Evolutionary conservation across 257 asterid genomes (phyloP).

Genomic region (Solanum etuberosum): DNA sequence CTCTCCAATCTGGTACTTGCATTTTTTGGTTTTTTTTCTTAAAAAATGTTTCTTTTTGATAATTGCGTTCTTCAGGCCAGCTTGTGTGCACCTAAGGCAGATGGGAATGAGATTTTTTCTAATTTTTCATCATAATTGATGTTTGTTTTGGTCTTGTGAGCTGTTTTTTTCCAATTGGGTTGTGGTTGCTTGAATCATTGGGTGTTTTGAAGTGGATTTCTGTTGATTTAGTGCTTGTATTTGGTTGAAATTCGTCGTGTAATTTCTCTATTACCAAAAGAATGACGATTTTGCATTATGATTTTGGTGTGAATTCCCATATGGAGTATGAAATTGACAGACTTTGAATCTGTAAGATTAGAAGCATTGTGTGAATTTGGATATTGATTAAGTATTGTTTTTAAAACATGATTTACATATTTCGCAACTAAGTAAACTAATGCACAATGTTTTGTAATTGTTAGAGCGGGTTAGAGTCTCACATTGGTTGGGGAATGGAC

Average conservation of each 20-base stretch:
- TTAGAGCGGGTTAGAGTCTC: background rate
- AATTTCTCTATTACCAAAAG: background rate
- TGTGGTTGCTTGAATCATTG: background rate
- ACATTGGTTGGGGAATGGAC: background rate
- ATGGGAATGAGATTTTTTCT: background rate
- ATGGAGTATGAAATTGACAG: background rate
- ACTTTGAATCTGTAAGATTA: background rate
- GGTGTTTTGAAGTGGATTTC: background rate
- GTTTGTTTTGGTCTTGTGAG: background rate
- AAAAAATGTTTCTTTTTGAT: background rate
- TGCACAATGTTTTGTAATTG: background rate
- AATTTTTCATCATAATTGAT: background rate
- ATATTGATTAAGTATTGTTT: background rate
- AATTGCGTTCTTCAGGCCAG: background rate
- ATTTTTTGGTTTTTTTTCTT: background rate
- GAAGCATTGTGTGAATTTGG: background rate
- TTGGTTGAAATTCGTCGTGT: background rate
- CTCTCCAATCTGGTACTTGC: conserved; percentile 32
- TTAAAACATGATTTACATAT: background rate
- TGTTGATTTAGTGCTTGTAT: background rate
- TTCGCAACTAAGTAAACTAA: background rate
- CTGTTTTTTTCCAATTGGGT: background rate
- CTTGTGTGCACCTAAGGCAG: background rate
- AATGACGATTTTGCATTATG: background rate
- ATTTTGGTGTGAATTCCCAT: background rate